A percentile compares a stretch with the other conserved stretches of the same genome.
phyloP scores from a whole-genome alignment of 1,284 basidiomycete species.

The Trichosporon sp. region DNA sequence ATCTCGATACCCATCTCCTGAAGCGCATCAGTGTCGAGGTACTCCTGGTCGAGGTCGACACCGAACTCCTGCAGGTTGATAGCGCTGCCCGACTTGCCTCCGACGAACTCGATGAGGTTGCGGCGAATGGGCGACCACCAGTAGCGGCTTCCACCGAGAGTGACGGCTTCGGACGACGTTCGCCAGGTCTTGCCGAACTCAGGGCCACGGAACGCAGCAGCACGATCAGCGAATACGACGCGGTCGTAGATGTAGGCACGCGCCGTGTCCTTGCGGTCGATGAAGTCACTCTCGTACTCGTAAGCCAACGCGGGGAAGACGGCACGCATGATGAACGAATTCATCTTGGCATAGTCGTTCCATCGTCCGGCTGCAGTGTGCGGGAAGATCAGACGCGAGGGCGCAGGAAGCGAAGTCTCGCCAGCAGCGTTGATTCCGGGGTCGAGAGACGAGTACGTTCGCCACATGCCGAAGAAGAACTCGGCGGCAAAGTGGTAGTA shows the following conservation, averaged over 20 bases:
- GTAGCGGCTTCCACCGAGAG: slow-evolving; percentile 68
- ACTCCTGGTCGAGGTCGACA: slow-evolving; percentile 35
- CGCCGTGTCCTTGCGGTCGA: slow-evolving; percentile 66
- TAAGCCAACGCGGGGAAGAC: slow-evolving; percentile 69
- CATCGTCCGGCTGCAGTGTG: slow-evolving; percentile 72
- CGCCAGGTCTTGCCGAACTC: slow-evolving; percentile 71
- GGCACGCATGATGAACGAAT: slow-evolving; percentile 71
- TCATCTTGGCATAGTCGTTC: slow-evolving; percentile 75
- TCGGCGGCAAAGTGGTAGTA: slow-evolving; percentile 81
- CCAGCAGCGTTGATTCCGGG: slow-evolving; percentile 67
- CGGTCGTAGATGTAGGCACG: slow-evolving; percentile 77
- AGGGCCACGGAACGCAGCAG: slow-evolving; percentile 72
- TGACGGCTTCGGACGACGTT: slow-evolving; percentile 72
- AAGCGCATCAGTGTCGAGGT: slow-evolving; percentile 36
- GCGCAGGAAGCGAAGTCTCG: slow-evolving; percentile 66
- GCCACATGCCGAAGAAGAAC: slow-evolving; percentile 78
- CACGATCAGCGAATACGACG: slow-evolving; percentile 77
- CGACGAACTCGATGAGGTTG: slow-evolving; percentile 71
- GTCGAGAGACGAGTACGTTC: slow-evolving; percentile 79
- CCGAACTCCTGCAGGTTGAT: slow-evolving; percentile 51
- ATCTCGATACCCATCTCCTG: slow-evolving; percentile 32
- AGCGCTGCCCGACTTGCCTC: slow-evolving; percentile 40
- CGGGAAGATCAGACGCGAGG: slow-evolving; percentile 72
- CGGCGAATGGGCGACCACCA: slow-evolving; percentile 80
- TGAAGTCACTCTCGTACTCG: slow-evolving; percentile 63